phyloP scores from a whole-genome alignment of 805 yeast genomes.

The Ogataea populi-albae region DNA sequence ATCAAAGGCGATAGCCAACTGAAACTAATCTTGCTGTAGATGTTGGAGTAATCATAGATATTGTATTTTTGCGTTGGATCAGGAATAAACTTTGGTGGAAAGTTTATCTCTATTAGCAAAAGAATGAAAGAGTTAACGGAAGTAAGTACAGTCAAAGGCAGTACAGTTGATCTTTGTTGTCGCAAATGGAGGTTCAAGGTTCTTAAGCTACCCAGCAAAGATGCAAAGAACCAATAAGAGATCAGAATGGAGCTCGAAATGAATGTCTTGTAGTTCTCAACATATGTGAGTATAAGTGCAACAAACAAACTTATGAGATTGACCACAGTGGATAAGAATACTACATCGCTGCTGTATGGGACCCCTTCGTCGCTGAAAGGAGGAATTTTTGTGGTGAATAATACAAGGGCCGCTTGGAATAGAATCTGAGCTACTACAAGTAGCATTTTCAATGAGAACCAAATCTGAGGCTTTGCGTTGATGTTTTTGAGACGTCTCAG shows the following conservation, averaged over 20 bases:
- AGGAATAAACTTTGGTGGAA: slow-evolving; percentile 31
- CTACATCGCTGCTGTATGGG: slow-evolving; percentile 27
- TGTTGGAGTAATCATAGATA: slow-evolving; percentile 46
- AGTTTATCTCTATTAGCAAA: slow-evolving; percentile 44
- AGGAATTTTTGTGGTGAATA: slow-evolving; percentile 11
- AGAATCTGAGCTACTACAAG: slow-evolving; percentile 39
- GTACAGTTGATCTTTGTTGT: slow-evolving; percentile 28
- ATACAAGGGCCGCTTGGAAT: slow-evolving; percentile 30
- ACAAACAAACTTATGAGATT: slow-evolving; percentile 45
- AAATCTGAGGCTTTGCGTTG: slow-evolving; percentile 32
- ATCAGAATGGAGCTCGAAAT: slow-evolving; percentile 69
- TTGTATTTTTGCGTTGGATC: slow-evolving; percentile 37
- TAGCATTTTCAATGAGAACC: slow-evolving; percentile 41
- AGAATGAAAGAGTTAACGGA: slow-evolving; percentile 40
- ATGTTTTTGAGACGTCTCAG: slow-evolving; percentile 35
- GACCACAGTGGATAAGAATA: slow-evolving; percentile 28
- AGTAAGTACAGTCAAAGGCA: slow-evolving; percentile 25
- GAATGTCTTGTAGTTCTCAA: slow-evolving; percentile 65
- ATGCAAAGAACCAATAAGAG: slow-evolving; percentile 68
- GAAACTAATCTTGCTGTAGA: slow-evolving; percentile 52
- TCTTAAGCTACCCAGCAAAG: slow-evolving; percentile 46
- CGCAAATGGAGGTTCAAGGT: slow-evolving; percentile 41
- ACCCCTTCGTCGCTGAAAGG: slow-evolving; percentile 20
- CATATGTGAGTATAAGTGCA: slow-evolving; percentile 56
- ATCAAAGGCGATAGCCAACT: slow-evolving; percentile 61